Conservation (phyloP, 1,284 basidiomycete genomes). For the Cutaneotrichosporon dermatis region DNA sequence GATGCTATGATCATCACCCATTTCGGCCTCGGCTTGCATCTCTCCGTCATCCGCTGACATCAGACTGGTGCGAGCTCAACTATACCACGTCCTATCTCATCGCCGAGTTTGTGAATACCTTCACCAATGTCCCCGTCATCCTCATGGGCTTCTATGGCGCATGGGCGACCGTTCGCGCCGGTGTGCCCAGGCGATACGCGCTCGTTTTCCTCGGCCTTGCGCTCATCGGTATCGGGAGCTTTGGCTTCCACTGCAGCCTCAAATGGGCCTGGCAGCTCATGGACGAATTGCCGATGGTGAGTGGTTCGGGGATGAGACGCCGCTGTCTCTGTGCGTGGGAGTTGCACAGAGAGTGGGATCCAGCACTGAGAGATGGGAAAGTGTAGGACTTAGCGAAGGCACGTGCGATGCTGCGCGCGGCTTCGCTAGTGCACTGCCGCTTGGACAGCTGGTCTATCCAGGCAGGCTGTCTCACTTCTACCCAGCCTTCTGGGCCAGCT, state of each 20-base stretch:
- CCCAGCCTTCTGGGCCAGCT: too few species aligned
- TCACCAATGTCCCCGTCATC: slow-evolving; percentile 52
- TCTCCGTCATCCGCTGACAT: background rate
- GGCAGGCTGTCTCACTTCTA: too few species aligned
- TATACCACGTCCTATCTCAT: slow-evolving; percentile 46
- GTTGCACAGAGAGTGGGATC: background rate
- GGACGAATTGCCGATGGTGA: slow-evolving; percentile 50
- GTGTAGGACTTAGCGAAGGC: too few species aligned
- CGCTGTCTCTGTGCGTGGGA: background rate
- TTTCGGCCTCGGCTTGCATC: too few species aligned
- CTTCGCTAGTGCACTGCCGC: too few species aligned
- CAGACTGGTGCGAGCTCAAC: slow-evolving; percentile 46
- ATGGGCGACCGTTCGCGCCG: slow-evolving; percentile 20
- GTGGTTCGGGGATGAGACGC: slow-evolving; percentile 10
- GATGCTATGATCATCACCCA: too few species aligned
- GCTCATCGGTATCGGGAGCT: slow-evolving; percentile 45
- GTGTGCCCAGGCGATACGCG: slow-evolving; percentile 34
- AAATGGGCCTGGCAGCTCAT: slow-evolving; percentile 50
- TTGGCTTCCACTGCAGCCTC: slow-evolving; percentile 46
- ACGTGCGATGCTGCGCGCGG: background rate
- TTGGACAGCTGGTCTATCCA: too few species aligned
- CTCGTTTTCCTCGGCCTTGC: slow-evolving; percentile 40
- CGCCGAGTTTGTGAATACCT: slow-evolving; percentile 49
- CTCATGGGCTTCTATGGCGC: slow-evolving; percentile 47
- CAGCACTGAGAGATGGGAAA: background rate